These are phyloP conservation scores for Pyrenochaeta sp. DNA, from an alignment of 2,329 filamentous ascomycete species.

Conservation along the genomic window DNA sequence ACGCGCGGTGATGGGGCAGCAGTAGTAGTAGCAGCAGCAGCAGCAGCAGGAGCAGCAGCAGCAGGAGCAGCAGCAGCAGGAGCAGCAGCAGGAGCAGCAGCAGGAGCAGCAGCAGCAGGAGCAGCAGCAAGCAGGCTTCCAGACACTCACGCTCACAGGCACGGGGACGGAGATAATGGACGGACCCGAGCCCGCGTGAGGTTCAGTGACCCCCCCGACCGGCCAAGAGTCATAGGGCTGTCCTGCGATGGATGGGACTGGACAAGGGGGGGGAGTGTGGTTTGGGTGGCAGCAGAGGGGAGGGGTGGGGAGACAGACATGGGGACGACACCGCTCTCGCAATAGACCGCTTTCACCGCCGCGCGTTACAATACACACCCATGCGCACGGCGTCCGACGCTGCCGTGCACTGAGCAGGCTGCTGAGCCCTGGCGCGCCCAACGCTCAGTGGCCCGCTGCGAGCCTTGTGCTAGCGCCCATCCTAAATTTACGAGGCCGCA, in stretches of 20 bases:
- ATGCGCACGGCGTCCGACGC: slow-evolving; percentile 31
- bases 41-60: background rate
- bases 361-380: slow-evolving; percentile 20
- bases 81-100: background rate
- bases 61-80: background rate
- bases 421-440: slow-evolving; percentile 30
- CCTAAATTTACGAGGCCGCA: slow-evolving; percentile 42
- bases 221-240: slow-evolving; percentile 38
- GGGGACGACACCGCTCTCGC: slow-evolving; percentile 35
- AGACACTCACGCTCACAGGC: background rate
- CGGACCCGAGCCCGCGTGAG: slow-evolving; percentile 24
- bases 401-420: slow-evolving; percentile 30
- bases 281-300: no score
- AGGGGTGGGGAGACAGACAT: background rate
- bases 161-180: slow-evolving; percentile 30
- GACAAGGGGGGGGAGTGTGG: slow-evolving; percentile 11
- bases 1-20: slow-evolving; percentile 8
- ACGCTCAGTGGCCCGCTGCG: slow-evolving; percentile 38
- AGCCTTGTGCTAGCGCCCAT: slow-evolving; percentile 36
- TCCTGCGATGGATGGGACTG: slow-evolving; percentile 18
- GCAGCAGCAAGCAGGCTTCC: background rate
- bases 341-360: slow-evolving; percentile 26
- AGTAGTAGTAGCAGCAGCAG: no score
- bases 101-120: background rate
- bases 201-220: slow-evolving; percentile 10